phyloP scores from a whole-genome alignment of 768 basidiomycete species.

The Porphyrellus cyaneotinctus region DNA sequence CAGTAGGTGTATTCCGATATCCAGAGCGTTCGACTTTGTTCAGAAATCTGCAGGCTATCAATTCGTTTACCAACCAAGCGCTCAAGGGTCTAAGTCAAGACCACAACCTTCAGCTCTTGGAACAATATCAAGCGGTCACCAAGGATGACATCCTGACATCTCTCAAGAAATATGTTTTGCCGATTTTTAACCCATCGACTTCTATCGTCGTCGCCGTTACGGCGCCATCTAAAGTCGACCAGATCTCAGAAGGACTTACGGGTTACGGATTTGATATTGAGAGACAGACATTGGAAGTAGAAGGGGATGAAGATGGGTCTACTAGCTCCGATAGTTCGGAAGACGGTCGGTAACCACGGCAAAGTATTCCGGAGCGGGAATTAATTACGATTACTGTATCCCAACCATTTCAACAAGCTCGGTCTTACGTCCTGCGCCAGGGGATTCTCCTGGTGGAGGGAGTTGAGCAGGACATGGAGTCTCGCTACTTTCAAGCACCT shows the following conservation, averaged over 20 bases:
- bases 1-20: slow-evolving; percentile 49
- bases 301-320: slow-evolving; percentile 45
- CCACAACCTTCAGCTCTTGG: slow-evolving; percentile 70
- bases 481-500: slow-evolving; percentile 44
- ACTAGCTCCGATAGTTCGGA: slow-evolving; percentile 32
- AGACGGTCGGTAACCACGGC: slow-evolving; percentile 7
- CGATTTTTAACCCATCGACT: slow-evolving; percentile 73
- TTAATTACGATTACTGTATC: neutral
- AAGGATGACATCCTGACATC: slow-evolving; percentile 69
- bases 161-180: slow-evolving; percentile 72
- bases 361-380: neutral
- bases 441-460: neutral
- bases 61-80: slow-evolving; percentile 87
- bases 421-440: neutral
- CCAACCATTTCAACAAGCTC: neutral
- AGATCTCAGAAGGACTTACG: slow-evolving; percentile 61
- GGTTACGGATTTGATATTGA: slow-evolving; percentile 77
- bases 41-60: slow-evolving; percentile 51
- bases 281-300: slow-evolving; percentile 60
- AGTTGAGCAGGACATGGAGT: neutral
- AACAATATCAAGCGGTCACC: slow-evolving; percentile 75
- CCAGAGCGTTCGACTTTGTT: slow-evolving; percentile 2
- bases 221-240: slow-evolving; percentile 72
- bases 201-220: slow-evolving; percentile 83
- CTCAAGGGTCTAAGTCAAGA: slow-evolving; percentile 79